Evolutionary conservation across 352 stramenopile genomes (phyloP), one percentile per base, ranked within the genome.

Genomic region (Globisporangium okanoganense): DNA sequence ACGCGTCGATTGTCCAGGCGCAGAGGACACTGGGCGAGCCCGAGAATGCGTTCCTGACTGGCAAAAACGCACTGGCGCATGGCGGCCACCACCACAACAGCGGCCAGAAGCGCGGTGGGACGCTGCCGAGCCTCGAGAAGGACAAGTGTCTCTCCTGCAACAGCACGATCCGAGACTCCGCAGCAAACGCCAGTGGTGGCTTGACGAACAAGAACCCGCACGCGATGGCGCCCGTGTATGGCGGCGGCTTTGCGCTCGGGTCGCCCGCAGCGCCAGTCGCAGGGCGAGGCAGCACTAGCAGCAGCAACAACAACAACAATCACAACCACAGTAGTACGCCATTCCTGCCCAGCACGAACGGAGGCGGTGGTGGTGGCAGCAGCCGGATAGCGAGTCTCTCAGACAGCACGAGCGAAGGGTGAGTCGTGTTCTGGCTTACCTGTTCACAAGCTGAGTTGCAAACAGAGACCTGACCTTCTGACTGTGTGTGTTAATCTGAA

Each of bases 141-240:
- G 85, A 94, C 25, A 74, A 81, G 20, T 93, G 83, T 56, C 49
- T 94, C 29, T 91, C 85, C 0, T 93, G 83, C 65, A 94, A 92
- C 58, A 88, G 73, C 57, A 65, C 78, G 25, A 71, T 90, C 14
- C 75, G 79, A 47, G 78, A 90, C 14, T n/a, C 72, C 6, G 64
- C 68, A 1, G 47, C 13, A 20, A 69, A 45, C 1, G 62, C 29
- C 12, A 41, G 5, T 22, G 69, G 69, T 3, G 61, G 57, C 1
- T 67, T 80, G 6, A 53, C 50, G 31, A 87, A 90, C 69, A 92
- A 90, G 60, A 90, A 78, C 29, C 75, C 83, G 5, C 78, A 83
- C 50, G 71, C 77, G 49, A 85, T 92, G 77, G 62, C 76, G 13
- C 75, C 83, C 0, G 76, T 88, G 31, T 88, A 79, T 54, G 85